Conservation (phyloP, 2,329 filamentous ascomycete genomes). For the Nemania bipapillata region DNA sequence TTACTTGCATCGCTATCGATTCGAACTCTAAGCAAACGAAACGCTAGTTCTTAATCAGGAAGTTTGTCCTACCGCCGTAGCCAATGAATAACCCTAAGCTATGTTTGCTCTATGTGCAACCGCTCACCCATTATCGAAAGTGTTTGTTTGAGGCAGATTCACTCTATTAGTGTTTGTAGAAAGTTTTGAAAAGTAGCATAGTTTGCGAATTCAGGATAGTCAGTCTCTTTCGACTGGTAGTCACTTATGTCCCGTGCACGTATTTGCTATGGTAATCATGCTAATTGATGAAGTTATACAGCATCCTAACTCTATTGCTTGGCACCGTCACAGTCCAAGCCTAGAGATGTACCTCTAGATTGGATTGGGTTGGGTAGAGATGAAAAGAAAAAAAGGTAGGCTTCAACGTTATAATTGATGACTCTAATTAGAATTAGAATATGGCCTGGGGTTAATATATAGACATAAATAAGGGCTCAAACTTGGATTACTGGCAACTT, state of each 20-base stretch:
- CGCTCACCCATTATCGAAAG: not conserved
- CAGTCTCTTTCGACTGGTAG: too few species aligned
- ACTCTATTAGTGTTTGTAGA: not conserved
- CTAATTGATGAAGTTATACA: not conserved
- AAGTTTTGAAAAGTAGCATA: not conserved
- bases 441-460: not conserved
- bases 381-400: not conserved
- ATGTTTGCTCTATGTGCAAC: not conserved
- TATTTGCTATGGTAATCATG: not conserved
- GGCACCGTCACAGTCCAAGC: not conserved
- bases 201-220: too few species aligned
- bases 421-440: not conserved
- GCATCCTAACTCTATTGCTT: not conserved
- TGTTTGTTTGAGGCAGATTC: not conserved
- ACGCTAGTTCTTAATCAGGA: slow-evolving; percentile 1
- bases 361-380: not conserved
- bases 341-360: not conserved
- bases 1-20: not conserved
- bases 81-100: slow-evolving; percentile 1
- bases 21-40: not conserved
- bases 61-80: not conserved
- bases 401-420: not conserved
- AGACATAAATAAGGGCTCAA: not conserved
- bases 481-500: not conserved
- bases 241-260: too few species aligned